phyloP scores from a whole-genome alignment of 1,139 yeast genomes.

The Scheffersomyces illinoinensis region DNA sequence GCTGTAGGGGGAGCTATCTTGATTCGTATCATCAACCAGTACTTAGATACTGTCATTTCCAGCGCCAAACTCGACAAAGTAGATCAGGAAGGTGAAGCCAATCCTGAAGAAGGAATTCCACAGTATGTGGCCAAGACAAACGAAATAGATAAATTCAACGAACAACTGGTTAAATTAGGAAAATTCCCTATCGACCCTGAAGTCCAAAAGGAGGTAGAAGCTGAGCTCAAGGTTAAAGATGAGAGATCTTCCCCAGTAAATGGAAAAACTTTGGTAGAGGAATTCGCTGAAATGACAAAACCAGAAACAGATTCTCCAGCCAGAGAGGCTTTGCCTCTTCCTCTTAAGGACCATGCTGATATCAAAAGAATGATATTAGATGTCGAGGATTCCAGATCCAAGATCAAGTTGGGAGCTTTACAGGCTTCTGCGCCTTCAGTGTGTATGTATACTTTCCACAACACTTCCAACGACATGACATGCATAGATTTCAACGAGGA shows the following conservation, averaged over 20 bases:
- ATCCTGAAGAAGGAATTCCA: slow-evolving; percentile 66
- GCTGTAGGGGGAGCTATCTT: slow-evolving; percentile 88
- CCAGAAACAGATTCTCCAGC: slow-evolving; percentile 66
- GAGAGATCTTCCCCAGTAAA: slow-evolving; percentile 44
- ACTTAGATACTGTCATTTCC: slow-evolving; percentile 68
- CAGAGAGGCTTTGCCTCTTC: slow-evolving; percentile 77
- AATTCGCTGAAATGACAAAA: slow-evolving; percentile 50
- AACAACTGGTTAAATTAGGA: slow-evolving; percentile 78
- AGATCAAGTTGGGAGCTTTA: slow-evolving; percentile 57
- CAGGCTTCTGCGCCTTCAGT: slow-evolving; percentile 92
- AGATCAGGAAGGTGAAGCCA: slow-evolving; percentile 47
- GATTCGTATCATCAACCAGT: slow-evolving; percentile 83
- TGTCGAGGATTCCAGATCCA: slow-evolving; percentile 79
- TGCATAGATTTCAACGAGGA: slow-evolving; percentile 85
- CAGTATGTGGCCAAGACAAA: slow-evolving; percentile 51
- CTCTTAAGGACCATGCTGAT: slow-evolving; percentile 78
- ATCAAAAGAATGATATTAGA: slow-evolving; percentile 74
- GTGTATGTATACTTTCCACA: slow-evolving; percentile 98
- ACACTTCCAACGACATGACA: slow-evolving; percentile 85
- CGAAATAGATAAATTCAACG: slow-evolving; percentile 60
- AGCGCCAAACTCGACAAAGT: slow-evolving; percentile 41
- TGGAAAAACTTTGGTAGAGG: slow-evolving; percentile 47
- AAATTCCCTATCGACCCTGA: slow-evolving; percentile 84
- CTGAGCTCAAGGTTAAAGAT: slow-evolving; percentile 79
- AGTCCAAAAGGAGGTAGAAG: slow-evolving; percentile 78